phyloP scores from a whole-genome alignment of 129 eudicot genomes.

The Arctium minus region DNA sequence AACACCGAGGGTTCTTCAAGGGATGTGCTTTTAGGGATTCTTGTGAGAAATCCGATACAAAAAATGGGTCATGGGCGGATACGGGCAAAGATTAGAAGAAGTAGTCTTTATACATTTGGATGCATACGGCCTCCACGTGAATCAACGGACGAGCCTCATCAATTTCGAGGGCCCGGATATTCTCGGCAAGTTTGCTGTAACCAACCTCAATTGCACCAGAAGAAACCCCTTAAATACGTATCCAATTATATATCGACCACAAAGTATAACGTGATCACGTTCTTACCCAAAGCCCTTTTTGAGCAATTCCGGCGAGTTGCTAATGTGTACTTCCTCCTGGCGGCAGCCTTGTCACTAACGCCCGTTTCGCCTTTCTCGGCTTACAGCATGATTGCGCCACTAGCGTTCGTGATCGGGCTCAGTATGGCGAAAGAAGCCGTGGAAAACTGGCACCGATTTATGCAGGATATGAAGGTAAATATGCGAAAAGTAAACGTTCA shows the following conservation, averaged over 20 bases:
- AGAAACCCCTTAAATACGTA: constrained; percentile 72
- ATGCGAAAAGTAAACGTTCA: constrained; percentile 76
- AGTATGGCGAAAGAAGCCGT: constrained; percentile 95
- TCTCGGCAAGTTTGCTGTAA: constrained; percentile 75
- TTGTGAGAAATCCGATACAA: not conserved
- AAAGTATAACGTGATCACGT: constrained; percentile 75
- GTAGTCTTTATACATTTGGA: constrained; percentile 83
- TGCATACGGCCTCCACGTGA: constrained; percentile 47
- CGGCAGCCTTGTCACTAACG: constrained; percentile 75
- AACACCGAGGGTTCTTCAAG: constrained; percentile 10
- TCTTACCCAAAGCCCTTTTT: constrained; percentile 87
- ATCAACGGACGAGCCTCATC: constrained; percentile 51
- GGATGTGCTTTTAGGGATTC: constrained; percentile 15
- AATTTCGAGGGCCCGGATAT: constrained; percentile 70
- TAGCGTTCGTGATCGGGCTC: constrained; percentile 82
- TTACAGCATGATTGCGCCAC: constrained; percentile 89
- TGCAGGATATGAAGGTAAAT: constrained; percentile 97
- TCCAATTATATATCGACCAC: constrained; percentile 90
- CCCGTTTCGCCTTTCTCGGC: constrained; percentile 80
- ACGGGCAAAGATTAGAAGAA: constrained; percentile 71
- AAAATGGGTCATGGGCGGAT: constrained; percentile 78
- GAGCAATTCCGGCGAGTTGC: constrained; percentile 99
- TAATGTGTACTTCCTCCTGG: constrained; percentile 83
- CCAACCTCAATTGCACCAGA: constrained; percentile 67
- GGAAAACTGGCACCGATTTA: constrained; percentile 92